These are phyloP conservation scores for Xylaria digitata DNA, from an alignment of 2,329 filamentous ascomycete species.

Conservation along the genomic window DNA sequence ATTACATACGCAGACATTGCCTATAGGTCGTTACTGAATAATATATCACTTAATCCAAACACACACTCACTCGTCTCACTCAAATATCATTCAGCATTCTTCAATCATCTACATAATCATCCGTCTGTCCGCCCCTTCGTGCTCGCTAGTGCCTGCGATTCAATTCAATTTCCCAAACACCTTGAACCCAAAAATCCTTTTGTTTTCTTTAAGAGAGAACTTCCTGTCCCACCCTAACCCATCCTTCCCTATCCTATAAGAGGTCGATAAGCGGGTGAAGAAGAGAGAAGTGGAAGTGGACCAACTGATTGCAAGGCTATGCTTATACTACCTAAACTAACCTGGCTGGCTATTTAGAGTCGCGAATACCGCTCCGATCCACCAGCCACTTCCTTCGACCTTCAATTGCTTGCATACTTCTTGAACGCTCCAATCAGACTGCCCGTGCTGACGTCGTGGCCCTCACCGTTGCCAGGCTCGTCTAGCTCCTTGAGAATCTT, in stretches of 20 bases:
- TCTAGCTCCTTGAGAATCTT: slow-evolving; percentile 90
- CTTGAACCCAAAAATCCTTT: neutral
- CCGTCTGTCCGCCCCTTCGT: neutral
- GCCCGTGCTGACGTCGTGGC: slow-evolving; percentile 88
- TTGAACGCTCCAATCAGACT: slow-evolving; percentile 94
- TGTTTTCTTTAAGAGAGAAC: neutral
- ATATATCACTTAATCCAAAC: too few relatives aligned
- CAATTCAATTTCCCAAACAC: slow-evolving; percentile 3
- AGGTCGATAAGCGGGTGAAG: neutral
- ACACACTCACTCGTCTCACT: too few relatives aligned
- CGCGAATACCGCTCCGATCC: slow-evolving; percentile 22
- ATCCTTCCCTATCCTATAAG: neutral
- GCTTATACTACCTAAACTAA: neutral
- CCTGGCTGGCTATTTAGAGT: slow-evolving; percentile 32
- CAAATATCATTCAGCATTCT: too few relatives aligned
- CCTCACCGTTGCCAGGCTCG: slow-evolving; percentile 73
- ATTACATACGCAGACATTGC: too few relatives aligned
- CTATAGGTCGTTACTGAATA: too few relatives aligned
- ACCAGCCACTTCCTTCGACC: slow-evolving; percentile 26
- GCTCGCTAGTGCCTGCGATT: neutral
- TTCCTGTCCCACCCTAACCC: neutral
- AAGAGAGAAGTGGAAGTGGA: neutral
- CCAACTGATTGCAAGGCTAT: neutral
- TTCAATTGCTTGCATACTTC: slow-evolving; percentile 69
- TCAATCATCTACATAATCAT: neutral